Conservation (phyloP, 306 rosid species). For the Castanea sativa region DNA sequence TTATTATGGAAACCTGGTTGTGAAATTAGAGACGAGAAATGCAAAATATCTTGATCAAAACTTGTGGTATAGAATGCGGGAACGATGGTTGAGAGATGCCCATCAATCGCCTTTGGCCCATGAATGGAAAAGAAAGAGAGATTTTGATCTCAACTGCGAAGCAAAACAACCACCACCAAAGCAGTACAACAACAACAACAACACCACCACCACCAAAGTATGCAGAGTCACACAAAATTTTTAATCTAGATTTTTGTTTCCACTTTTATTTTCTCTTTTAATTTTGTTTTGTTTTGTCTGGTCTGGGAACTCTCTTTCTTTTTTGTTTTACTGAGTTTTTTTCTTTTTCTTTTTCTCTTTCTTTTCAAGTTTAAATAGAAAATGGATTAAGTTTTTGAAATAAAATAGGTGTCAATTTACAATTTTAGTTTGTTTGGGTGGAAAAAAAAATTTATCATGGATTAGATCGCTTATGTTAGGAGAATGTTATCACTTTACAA, state of each 20-base stretch:
- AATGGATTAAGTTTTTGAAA: no score
- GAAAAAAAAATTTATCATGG: no score
- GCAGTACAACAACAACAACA: background rate
- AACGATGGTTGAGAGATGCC: slow-evolving; percentile 2
- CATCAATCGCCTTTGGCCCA: slow-evolving; percentile 22
- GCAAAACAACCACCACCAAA: background rate
- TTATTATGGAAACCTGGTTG: background rate
- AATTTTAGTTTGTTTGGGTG: no score
- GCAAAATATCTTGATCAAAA: slow-evolving; percentile 32
- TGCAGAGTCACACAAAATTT: background rate
- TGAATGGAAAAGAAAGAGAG: background rate
- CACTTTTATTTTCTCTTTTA: no score
- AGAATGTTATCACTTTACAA: no score
- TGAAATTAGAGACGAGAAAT: background rate
- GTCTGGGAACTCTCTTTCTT: background rate
- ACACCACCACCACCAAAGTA: background rate
- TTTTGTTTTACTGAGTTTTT: no score
- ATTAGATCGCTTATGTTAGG: no score
- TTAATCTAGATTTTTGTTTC: background rate
- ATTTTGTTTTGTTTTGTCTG: background rate
- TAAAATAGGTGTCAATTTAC: no score
- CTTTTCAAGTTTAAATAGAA: no score
- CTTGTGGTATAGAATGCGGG: slow-evolving; percentile 18
- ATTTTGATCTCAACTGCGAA: background rate
- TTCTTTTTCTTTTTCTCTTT: no score